These are phyloP conservation scores for Hirsutella rhossiliensis DNA, from an alignment of 2,329 filamentous ascomycete genomes.

Conservation along the genomic window DNA sequence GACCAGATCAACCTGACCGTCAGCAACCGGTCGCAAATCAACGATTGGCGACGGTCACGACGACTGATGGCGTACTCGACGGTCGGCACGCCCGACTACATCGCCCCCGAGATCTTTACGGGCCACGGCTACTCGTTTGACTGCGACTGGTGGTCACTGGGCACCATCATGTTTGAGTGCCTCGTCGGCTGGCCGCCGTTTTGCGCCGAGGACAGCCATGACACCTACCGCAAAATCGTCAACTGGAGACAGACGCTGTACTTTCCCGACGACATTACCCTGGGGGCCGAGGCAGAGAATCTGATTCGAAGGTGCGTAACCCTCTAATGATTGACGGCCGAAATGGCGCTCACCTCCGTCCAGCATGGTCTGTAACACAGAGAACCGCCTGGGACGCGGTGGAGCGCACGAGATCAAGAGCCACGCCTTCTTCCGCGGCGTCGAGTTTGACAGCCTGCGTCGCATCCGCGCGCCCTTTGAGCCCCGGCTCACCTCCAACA, in stretches of 20 bases:
- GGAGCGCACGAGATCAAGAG: constrained; percentile 87
- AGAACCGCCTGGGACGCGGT: constrained; percentile 78
- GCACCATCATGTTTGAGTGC: constrained; percentile 99
- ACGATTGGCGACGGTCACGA: constrained; percentile 95
- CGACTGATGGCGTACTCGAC: constrained; percentile 96
- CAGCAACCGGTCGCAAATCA: constrained; percentile 94
- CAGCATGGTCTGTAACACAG: constrained; percentile 87
- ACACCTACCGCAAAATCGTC: constrained; percentile 98
- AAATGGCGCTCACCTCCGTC: not conserved
- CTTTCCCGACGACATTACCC: constrained; percentile 88
- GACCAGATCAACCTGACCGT: constrained; percentile 98
- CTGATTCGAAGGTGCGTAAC: constrained; percentile 70
- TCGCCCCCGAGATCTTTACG: constrained; percentile 95
- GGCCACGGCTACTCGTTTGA: constrained; percentile 92
- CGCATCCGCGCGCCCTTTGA: constrained; percentile 93
- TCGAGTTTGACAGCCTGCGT: constrained; percentile 87
- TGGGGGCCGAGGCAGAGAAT: constrained; percentile 81
- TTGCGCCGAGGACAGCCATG: constrained; percentile 93
- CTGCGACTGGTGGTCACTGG: constrained; percentile 98
- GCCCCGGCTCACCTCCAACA: constrained; percentile 81
- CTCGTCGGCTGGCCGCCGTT: constrained; percentile 98
- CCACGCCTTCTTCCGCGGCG: constrained; percentile 93
- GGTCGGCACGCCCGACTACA: constrained; percentile 96
- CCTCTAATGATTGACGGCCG: not conserved
- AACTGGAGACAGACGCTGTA: constrained; percentile 95